phyloP scores from a whole-genome alignment of 148 eudicot species.

The Camellia granthamiana region DNA sequence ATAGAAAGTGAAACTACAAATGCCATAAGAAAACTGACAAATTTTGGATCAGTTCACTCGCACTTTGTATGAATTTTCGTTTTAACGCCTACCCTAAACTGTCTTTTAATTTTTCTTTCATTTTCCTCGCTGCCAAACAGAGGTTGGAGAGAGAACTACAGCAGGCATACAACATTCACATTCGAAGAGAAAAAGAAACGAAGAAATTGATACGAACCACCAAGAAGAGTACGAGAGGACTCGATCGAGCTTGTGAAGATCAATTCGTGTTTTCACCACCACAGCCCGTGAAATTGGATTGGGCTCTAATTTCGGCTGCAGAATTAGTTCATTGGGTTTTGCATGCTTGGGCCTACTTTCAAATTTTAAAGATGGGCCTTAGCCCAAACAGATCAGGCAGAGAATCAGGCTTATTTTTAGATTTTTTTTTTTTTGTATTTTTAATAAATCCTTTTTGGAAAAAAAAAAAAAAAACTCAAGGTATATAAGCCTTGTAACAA shows the following conservation, averaged over 20 bases:
- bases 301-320: too few relatives aligned
- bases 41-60: not conserved
- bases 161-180: not conserved
- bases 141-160: not conserved
- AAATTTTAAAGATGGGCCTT: too few relatives aligned
- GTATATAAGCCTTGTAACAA: too few relatives aligned
- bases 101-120: not conserved
- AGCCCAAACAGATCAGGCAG: too few relatives aligned
- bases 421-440: too few relatives aligned
- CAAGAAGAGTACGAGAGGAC: constrained; percentile 32
- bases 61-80: not conserved
- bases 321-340: too few relatives aligned
- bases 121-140: not conserved
- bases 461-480: too few relatives aligned
- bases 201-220: constrained; percentile 31
- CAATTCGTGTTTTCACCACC: constrained; percentile 28
- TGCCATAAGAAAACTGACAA: not conserved
- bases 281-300: constrained; percentile 18
- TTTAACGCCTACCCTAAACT: not conserved
- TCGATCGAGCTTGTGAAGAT: constrained; percentile 41
- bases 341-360: too few relatives aligned
- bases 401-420: too few relatives aligned
- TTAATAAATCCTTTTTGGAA: too few relatives aligned
- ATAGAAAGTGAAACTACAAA: not conserved
- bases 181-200: not conserved